These are phyloP conservation scores for Trichoderma atrobrunneum DNA, from an alignment of 2,329 filamentous ascomycete genomes.

Conservation along the genomic window DNA sequence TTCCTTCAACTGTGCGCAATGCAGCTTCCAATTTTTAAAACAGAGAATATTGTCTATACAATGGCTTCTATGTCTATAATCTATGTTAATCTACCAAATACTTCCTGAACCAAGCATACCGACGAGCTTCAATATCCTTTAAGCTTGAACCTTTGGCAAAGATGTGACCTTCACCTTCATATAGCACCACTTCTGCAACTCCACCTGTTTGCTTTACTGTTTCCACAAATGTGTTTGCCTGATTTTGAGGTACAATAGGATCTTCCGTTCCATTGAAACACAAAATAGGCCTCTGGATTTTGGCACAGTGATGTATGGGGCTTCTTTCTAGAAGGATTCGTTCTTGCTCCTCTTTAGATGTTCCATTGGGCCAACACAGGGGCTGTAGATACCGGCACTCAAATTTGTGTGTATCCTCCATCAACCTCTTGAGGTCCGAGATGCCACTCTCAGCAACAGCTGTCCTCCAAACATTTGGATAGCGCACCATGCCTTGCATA, in stretches of 20 bases:
- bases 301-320: neutral
- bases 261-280: neutral
- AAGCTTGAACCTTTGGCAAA: neutral
- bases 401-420: neutral
- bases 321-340: neutral
- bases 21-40: neutral
- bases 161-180: neutral
- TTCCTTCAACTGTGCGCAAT: neutral
- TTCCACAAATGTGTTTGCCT: neutral
- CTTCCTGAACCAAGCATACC: neutral
- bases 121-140: neutral
- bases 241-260: neutral
- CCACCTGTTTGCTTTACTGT: neutral
- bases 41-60: neutral
- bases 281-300: neutral
- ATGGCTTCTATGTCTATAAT: neutral
- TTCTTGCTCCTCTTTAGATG: neutral
- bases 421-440: neutral
- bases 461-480: neutral
- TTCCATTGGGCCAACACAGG: neutral
- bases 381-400: neutral
- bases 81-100: neutral
- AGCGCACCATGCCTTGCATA: neutral
- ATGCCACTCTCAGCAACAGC: neutral
- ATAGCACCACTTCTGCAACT: neutral